phyloP scores from a whole-genome alignment of 2,329 filamentous ascomycete species.

The Aspergillus puulaauensis region DNA sequence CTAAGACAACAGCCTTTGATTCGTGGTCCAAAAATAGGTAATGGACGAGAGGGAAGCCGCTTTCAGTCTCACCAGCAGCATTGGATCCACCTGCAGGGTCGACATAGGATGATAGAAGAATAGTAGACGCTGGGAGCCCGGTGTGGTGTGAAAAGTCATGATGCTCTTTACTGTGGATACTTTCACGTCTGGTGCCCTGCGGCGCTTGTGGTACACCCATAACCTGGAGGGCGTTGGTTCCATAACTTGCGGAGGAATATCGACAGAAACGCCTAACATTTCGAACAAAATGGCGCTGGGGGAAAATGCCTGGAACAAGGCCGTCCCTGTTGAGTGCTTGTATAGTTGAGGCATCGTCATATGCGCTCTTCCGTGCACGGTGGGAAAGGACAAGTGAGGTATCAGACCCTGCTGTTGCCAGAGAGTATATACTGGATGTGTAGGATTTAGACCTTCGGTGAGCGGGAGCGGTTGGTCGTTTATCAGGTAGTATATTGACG shows the following conservation, averaged over 20 bases:
- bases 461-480: slow-evolving; percentile 28
- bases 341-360: slow-evolving; percentile 46
- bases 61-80: slow-evolving; percentile 62
- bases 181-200: slow-evolving; percentile 29
- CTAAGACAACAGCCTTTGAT: slow-evolving; percentile 70
- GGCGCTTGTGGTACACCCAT: slow-evolving; percentile 43
- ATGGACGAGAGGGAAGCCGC: slow-evolving; percentile 69
- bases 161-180: slow-evolving; percentile 43
- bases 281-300: slow-evolving; percentile 45
- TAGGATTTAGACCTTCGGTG: slow-evolving; percentile 40
- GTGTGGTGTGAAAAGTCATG: slow-evolving; percentile 47
- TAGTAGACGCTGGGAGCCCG: slow-evolving; percentile 45
- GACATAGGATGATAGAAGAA: slow-evolving; percentile 68
- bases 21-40: slow-evolving; percentile 72
- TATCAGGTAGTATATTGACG: slow-evolving; percentile 30
- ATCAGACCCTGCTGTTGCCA: slow-evolving; percentile 45
- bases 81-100: slow-evolving; percentile 68
- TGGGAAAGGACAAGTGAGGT: slow-evolving; percentile 46
- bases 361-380: slow-evolving; percentile 43
- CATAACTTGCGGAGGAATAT: slow-evolving; percentile 50
- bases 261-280: slow-evolving; percentile 48
- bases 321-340: slow-evolving; percentile 45
- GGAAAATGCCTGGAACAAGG: slow-evolving; percentile 46
- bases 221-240: slow-evolving; percentile 46
- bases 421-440: slow-evolving; percentile 46